Evolutionary conservation across 768 basidiomycete genomes (phyloP), one percentile per base, ranked within the genome.

Genomic region (Lactarius tabidus): DNA sequence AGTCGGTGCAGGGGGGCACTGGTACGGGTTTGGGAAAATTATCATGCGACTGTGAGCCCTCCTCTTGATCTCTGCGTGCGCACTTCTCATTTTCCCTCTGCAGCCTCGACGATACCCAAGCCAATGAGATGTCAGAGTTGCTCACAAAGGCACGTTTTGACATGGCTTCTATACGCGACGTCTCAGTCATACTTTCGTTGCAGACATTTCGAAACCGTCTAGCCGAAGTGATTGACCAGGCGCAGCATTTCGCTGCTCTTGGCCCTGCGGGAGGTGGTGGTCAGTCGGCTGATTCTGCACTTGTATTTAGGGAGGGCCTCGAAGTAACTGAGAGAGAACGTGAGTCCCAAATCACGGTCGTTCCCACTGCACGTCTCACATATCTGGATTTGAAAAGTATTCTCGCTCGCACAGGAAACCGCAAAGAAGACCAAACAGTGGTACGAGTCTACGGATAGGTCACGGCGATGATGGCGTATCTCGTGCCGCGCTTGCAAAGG

Each of bases 251-350:
- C 75, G 91, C 87, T 39, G 81, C 85, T 0, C 75, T 89, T 20
- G 89, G 87, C 31, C 81, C 80, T n/a, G 83, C 84, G 28, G 77
- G 77, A 23, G 80, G 81, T 14, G 81, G 82, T 3, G 78, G 82
- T 5, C 74, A 80, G 14, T 77, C 79, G 8, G 84, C 81, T 17
- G 87, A 89, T 67, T 73, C 78, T 1, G 85, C 91, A 7, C 88
- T 90, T 68, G 78, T 83, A 15, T 98, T 98, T 72, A 80, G 93
- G 69, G 95, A 96, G 74, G 95, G 95, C 1, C 82, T 98, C 65
- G 95, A 98, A 62, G 86, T 84, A n/a, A 92, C 91, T 17, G 95
- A 98, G 74, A 83, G 95, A 68, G 93, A 96, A 79, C 70, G 95
- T 96, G 73, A 81, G 87, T 80, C n/a, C 53, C 10, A 23, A 41